Base-by-base conservation (phyloP, 345 rosid species). In the Physaria fendleri region DNA sequence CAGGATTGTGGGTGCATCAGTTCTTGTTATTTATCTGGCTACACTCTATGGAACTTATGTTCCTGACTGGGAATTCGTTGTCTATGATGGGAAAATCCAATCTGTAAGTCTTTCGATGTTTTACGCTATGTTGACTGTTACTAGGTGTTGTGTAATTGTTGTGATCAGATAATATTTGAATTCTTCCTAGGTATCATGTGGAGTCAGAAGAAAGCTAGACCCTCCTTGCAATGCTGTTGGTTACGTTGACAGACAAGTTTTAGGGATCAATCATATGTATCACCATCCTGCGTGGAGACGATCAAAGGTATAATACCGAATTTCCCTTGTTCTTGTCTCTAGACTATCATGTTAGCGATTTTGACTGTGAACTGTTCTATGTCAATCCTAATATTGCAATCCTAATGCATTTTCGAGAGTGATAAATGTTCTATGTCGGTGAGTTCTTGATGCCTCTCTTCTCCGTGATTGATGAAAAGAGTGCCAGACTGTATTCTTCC, bases 191-290 rank as follows among this genome's bases (percentile, higher is more conserved):
- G 96, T 91, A 40, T 27, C 70, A 33, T 91, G 96, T 62, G 80
- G 79, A 15, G 81, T 79, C 48, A 79, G 96, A 71, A 95, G 88
- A 73, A 82, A 81, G 55, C 71, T 91, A 23, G 77, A 82, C 65
- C 90, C 96, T 74, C 84, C 96, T 25, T 91, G 98, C 54, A 91
- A 91, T 64, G 98, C 90, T 22, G 90, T 74, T 49, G 96, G 95
- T 53, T 85, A 79, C 37, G 60, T 85, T 64, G 98, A 91, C 62
- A 78, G 95, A 72, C 30, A 63, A 72, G 71, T 88, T 20, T 75
- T 91, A 22, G 98, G 96, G 65, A 71, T 84, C 44, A 73, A 77
- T 52, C 96, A 84, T 61, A 64, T 88, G 87, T 88, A 88, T 73
- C 74, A 70, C 7, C 88, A 59, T 71, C 98, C 98, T 33, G 98